Conservation (phyloP, 305 asterid genomes). For the Rubia balearica region DNA sequence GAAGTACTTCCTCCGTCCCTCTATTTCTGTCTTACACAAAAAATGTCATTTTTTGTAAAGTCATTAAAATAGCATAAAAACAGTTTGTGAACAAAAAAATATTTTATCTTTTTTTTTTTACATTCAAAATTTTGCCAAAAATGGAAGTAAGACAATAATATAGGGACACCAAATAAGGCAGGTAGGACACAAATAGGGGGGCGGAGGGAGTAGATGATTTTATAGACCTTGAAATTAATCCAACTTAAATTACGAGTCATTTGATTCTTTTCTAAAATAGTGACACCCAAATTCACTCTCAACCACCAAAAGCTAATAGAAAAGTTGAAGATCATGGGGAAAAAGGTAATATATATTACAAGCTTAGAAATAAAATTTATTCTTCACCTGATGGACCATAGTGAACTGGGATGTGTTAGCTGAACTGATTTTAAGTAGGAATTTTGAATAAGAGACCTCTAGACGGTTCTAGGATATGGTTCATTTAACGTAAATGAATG, state of each 20-base stretch:
- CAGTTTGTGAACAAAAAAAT: no score
- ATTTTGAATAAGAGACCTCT: neutral
- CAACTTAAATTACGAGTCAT: neutral
- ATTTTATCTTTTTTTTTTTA: no score
- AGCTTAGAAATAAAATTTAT: neutral
- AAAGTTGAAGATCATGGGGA: neutral
- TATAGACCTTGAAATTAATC: neutral
- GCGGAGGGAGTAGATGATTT: no score
- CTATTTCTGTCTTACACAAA: no score
- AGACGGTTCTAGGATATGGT: neutral
- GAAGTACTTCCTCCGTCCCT: no score
- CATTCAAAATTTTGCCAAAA: no score
- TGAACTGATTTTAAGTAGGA: neutral
- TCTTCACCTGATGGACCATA: neutral
- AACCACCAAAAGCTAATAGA: neutral
- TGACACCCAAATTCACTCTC: neutral
- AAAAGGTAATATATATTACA: neutral
- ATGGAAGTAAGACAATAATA: no score
- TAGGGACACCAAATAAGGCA: no score
- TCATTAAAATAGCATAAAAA: no score
- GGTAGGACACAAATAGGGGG: no score
- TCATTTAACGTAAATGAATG: neutral
- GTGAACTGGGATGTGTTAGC: neutral
- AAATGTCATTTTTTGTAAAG: no score
- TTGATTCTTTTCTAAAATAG: constrained; percentile 1